Conservation (phyloP, 306 rosid species). For the Castanopsis chinensis region DNA sequence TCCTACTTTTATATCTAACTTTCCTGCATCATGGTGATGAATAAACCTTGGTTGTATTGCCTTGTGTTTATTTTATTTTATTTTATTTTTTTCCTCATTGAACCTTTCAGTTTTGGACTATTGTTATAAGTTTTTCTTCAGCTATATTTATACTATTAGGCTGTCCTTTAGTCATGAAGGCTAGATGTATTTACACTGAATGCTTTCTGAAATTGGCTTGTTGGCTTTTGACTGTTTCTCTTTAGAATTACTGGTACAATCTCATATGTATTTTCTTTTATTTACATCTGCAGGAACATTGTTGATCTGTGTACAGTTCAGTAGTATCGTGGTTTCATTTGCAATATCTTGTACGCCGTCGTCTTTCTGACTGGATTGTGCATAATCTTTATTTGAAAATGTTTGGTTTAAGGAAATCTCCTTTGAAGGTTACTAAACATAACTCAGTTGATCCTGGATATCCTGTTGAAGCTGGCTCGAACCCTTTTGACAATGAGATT, state of each 20-base stretch:
- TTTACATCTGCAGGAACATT: conserved; percentile 55
- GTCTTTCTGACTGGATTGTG: conserved; percentile 10
- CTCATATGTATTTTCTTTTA: conserved; percentile 5
- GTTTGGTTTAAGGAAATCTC: conserved; percentile 79
- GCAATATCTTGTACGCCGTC: conserved; percentile 11
- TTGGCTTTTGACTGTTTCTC: conserved; percentile 13
- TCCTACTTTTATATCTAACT: conserved; percentile 2
- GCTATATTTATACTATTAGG: background rate
- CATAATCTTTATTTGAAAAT: conserved; percentile 30
- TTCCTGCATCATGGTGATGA: conserved; percentile 6
- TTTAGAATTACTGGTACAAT: background rate
- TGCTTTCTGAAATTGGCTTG: conserved; percentile 8
- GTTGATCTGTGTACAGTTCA: conserved; percentile 18
- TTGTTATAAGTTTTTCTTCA: background rate
- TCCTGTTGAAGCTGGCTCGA: conserved; percentile 48
- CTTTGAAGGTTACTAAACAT: conserved; percentile 49
- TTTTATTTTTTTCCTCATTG: background rate
- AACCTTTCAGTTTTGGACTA: background rate
- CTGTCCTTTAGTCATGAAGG: conserved; percentile 14
- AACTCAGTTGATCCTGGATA: conserved; percentile 41
- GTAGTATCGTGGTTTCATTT: conserved; percentile 7
- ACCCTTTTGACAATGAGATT: conserved; percentile 57
- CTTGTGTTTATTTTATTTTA: background rate
- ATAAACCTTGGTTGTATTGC: conserved; percentile 5
- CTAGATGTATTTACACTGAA: conserved; percentile 6